Evolutionary conservation across 1,139 yeast genomes (phyloP), one percentile per base, ranked within the genome.

Genomic region (Pichia cactophila): DNA sequence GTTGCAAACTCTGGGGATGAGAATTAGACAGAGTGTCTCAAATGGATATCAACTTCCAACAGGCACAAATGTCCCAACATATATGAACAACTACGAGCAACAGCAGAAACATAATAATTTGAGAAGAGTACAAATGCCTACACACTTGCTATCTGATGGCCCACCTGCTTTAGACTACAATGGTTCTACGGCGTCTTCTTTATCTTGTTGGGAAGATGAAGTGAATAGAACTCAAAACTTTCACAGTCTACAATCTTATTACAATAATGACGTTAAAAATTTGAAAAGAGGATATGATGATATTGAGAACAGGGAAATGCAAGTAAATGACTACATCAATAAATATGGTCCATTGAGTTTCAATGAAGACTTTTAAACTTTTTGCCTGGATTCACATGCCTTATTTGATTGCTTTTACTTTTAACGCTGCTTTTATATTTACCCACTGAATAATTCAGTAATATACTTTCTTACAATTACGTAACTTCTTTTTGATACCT

Each of bases 11-110:
- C 61, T 83, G 6, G 89, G 88, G 0, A 83, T 82, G 87, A 72
- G 87, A 55, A 78, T 83, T 56, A 74, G 92, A 61, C 81, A 82
- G 59, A 74, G 84, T 2, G 80, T 83, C 2, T 72, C 78, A 43
- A 81, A 81, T 44, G 89, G 88, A 0, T 81, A 81, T 65, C 68
- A 59, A 47, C 63, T 61, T 5, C 70, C 68, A 40, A 41, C 41
- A 11, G n/a, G 23, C 9, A 10, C 11, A 5, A 35, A 14, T 33
- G 40, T 38, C 40, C 49, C 52, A 37, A 23, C 47, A 23, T 47
- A 50, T 31, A 53, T 52, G 54, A 47, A 51, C 42, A 45, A 48
- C 29, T 46, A 47, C 44, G 47, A 54, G 39, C 51, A 48, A 16
- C 55, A 54, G 47, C 64, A 56, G 31, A 56, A 44, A 35, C 51